phyloP scores from a whole-genome alignment of 805 yeast genomes.

The Starmerella kuoi region DNA sequence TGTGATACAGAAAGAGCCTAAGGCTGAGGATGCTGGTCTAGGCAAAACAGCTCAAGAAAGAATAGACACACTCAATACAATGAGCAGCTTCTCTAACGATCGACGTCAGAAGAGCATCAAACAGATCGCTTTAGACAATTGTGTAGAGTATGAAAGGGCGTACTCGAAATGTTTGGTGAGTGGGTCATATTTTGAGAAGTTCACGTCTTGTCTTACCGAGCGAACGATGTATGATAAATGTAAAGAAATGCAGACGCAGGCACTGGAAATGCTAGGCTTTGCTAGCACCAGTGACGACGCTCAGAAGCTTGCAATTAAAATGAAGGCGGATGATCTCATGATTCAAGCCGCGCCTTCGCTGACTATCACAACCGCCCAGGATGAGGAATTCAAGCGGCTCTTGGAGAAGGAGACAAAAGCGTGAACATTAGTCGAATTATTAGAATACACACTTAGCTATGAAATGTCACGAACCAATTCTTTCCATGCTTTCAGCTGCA shows the following conservation, averaged over 20 bases:
- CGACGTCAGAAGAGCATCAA: slow-evolving; percentile 14
- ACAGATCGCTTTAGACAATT: slow-evolving; percentile 27
- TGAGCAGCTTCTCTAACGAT: background rate
- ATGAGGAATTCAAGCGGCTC: slow-evolving; percentile 16
- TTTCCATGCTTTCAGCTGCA: slow-evolving; percentile 42
- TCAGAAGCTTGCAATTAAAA: slow-evolving; percentile 19
- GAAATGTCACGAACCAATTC: no score
- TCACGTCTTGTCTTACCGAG: slow-evolving; percentile 22
- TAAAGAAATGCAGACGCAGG: slow-evolving; percentile 23
- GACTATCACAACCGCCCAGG: slow-evolving; percentile 19
- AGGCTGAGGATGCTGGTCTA: background rate
- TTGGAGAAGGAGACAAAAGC: slow-evolving; percentile 1
- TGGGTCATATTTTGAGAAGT: slow-evolving; percentile 22
- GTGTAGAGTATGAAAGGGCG: slow-evolving; percentile 26
- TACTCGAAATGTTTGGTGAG: slow-evolving; percentile 23
- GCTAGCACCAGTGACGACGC: slow-evolving; percentile 12
- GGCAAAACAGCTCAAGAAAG: background rate
- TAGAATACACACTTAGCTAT: background rate
- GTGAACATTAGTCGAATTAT: background rate
- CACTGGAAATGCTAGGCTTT: slow-evolving; percentile 24
- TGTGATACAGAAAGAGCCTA: background rate
- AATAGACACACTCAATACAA: background rate
- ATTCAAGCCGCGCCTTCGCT: slow-evolving; percentile 21
- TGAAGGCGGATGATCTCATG: slow-evolving; percentile 26
- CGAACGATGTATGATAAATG: slow-evolving; percentile 24